These are phyloP conservation scores for Chondrus crispus DNA, from an alignment of 23 red algal genomes.

Conservation along the genomic window DNA sequence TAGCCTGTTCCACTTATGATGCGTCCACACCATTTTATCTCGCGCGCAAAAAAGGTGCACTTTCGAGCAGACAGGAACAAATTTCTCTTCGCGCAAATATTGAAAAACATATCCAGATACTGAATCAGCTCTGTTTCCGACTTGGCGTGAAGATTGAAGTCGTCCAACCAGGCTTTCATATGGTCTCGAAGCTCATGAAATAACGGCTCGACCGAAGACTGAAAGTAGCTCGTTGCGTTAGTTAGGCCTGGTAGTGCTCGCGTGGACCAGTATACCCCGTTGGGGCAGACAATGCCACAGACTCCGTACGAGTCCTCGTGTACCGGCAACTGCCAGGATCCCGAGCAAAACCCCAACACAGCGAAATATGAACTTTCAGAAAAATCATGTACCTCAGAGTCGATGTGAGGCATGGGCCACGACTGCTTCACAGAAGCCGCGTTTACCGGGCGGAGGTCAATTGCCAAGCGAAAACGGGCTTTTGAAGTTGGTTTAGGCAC, in stretches of 20 bases:
- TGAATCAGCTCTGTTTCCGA: not conserved
- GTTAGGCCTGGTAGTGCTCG: not conserved
- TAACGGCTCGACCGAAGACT: not conserved
- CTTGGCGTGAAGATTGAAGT: not conserved
- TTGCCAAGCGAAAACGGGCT: not conserved
- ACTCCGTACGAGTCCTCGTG: not conserved
- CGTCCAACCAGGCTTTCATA: not conserved
- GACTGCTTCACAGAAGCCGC: not conserved
- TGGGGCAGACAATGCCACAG: not conserved
- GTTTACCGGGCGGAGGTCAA: conserved; percentile 3
- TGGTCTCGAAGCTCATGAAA: not conserved
- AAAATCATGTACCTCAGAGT: not conserved
- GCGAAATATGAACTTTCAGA: not conserved
- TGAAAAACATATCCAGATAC: not conserved
- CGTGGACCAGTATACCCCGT: not conserved
- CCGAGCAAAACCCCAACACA: not conserved
- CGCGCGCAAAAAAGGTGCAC: not conserved
- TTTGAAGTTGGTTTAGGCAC: not conserved
- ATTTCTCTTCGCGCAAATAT: not conserved
- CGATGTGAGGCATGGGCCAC: conserved; percentile 1
- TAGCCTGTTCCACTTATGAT: not conserved
- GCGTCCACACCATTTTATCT: not conserved
- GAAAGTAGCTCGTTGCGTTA: not conserved
- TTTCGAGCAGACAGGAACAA: not conserved
- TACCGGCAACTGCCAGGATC: not conserved